Evolutionary conservation across 108 stramenopile species (phyloP).

Genomic region (Skeletonema costatum): DNA sequence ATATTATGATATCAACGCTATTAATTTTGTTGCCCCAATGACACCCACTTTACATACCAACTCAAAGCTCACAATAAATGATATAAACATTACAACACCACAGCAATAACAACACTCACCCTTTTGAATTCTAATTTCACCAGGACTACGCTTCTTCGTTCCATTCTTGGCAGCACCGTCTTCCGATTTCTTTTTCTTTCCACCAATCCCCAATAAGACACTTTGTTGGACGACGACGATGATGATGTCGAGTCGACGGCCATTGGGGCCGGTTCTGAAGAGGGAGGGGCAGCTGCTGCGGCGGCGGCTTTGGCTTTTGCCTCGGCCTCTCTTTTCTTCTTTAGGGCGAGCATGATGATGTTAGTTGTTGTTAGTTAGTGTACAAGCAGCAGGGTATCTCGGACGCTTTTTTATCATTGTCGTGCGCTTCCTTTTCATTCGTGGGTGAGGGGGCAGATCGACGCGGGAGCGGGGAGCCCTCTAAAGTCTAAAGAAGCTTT

Average conservation of each 20-base stretch:
- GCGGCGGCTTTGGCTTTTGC: slow-evolving; percentile 56
- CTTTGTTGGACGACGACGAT: slow-evolving; percentile 31
- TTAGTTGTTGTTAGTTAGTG: not conserved
- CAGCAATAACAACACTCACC: slow-evolving; percentile 51
- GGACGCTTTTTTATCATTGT: not conserved
- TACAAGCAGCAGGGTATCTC: too few relatives aligned
- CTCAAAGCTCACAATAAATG: not conserved
- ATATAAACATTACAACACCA: not conserved
- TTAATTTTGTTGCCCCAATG: not conserved
- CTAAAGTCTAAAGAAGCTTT: not conserved
- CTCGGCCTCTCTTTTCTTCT: slow-evolving; percentile 88
- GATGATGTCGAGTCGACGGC: slow-evolving; percentile 15
- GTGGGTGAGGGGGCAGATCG: not conserved
- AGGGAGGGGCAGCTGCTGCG: slow-evolving; percentile 20
- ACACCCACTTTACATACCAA: not conserved
- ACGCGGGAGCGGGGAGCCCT: too few relatives aligned
- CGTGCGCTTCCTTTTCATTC: not conserved
- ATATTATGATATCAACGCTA: too few relatives aligned
- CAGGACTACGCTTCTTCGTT: slow-evolving; percentile 89
- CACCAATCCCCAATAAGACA: slow-evolving; percentile 84
- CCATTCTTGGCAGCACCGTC: slow-evolving; percentile 9
- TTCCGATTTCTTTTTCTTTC: slow-evolving; percentile 76
- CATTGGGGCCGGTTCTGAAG: slow-evolving; percentile 35
- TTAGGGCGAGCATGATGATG: slow-evolving; percentile 78
- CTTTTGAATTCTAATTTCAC: slow-evolving; percentile 99